Conservation (phyloP, 306 rosid genomes). For the Vicia villosa region DNA sequence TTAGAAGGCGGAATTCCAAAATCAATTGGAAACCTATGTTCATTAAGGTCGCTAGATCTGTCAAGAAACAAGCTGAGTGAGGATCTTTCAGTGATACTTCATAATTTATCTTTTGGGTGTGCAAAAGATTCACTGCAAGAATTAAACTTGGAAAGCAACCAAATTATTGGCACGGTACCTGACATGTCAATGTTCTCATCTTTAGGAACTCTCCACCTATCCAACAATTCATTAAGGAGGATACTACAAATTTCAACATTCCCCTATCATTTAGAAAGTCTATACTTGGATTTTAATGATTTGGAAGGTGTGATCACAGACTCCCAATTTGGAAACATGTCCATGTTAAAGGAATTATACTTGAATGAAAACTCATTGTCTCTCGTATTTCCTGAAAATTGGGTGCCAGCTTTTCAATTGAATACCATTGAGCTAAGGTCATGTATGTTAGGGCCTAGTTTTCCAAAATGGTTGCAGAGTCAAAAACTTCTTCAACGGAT, state of each 20-base stretch:
- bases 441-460: conserved; percentile 13
- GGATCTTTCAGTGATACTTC: no score
- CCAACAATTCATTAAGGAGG: not conserved
- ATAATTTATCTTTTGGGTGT: conserved; percentile 20
- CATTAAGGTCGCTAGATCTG: no score
- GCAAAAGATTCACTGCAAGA: not conserved
- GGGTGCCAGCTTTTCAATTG: conserved; percentile 25
- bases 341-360: not conserved
- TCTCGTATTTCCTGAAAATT: not conserved
- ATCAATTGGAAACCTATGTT: no score
- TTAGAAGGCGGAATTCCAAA: no score
- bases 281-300: not conserved
- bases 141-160: not conserved
- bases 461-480: conserved; percentile 25
- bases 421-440: not conserved
- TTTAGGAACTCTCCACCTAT: not conserved
- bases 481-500: not conserved
- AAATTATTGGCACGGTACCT: conserved; percentile 9
- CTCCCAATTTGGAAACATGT: not conserved
- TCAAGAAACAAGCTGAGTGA: no score
- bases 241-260: not conserved
- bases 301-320: conserved; percentile 13
- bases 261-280: not conserved
- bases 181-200: not conserved
- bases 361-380: not conserved